Conservation (phyloP, 257 asterid species). For the Primulina eburnea region DNA sequence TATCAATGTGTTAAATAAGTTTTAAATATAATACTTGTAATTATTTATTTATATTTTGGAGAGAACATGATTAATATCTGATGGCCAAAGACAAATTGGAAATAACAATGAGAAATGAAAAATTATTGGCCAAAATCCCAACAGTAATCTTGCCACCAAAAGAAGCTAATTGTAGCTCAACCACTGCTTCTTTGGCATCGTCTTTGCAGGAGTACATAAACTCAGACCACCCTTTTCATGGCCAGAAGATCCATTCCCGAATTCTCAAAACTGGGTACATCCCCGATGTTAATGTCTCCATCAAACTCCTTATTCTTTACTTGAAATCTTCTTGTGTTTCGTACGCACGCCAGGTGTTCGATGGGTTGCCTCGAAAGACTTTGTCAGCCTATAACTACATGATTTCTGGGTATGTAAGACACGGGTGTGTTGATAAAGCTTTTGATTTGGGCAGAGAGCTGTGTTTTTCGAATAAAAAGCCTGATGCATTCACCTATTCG, state of each 20-base stretch:
- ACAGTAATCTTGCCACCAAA: constrained; percentile 26
- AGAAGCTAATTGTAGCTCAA: constrained; percentile 4
- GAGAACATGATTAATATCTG: no score
- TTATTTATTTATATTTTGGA: no score
- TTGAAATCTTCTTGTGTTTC: constrained; percentile 46
- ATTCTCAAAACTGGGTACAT: constrained; percentile 62
- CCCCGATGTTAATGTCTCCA: constrained; percentile 62
- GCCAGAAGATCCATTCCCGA: constrained; percentile 77
- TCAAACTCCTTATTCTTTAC: constrained; percentile 62
- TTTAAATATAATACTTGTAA: no score
- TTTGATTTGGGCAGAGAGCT: constrained; percentile 56
- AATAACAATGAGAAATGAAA: constrained; percentile 36
- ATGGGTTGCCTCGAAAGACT: constrained; percentile 69
- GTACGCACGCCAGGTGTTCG: constrained; percentile 66
- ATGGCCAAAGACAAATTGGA: constrained; percentile 5
- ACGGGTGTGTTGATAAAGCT: constrained; percentile 42
- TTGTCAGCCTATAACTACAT: constrained; percentile 75
- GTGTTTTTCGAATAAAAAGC: constrained; percentile 44
- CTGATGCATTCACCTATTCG: constrained; percentile 67
- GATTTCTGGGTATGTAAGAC: constrained; percentile 64
- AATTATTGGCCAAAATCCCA: constrained; percentile 27
- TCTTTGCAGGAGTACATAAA: constrained; percentile 57
- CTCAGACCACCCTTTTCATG: constrained; percentile 62
- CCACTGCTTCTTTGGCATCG: constrained; percentile 40
- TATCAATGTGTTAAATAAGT: no score